phyloP scores from a whole-genome alignment of 1,139 yeast species.

The Arxiozyma heterogenica region DNA sequence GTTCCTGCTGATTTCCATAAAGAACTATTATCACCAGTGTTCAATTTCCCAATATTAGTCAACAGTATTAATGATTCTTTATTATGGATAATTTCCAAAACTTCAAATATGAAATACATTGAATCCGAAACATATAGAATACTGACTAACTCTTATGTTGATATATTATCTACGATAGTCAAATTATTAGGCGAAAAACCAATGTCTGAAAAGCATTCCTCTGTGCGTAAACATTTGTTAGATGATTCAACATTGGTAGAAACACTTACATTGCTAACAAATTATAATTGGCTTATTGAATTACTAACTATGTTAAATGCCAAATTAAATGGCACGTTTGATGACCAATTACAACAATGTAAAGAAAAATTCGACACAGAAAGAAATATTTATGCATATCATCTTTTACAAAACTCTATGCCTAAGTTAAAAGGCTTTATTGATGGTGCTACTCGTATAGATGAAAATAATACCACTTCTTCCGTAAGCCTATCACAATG shows the following conservation, averaged over 20 bases:
- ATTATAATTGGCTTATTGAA: constrained; percentile 50
- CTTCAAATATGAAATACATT: constrained; percentile 8
- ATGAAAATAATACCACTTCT: constrained; percentile 29
- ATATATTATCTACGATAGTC: constrained; percentile 15
- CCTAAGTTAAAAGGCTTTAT: constrained; percentile 63
- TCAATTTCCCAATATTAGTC: constrained; percentile 40
- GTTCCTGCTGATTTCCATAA: constrained; percentile 36
- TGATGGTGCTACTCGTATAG: constrained; percentile 46
- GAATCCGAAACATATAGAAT: constrained; percentile 10
- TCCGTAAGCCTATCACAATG: constrained; percentile 47
- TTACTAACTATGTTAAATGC: constrained; percentile 29
- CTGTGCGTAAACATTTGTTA: neutral
- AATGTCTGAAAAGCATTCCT: neutral
- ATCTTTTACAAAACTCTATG: constrained; percentile 46
- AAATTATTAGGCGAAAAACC: constrained; percentile 12
- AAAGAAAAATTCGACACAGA: constrained; percentile 37
- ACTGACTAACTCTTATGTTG: constrained; percentile 15
- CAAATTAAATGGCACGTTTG: constrained; percentile 16
- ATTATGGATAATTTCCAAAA: neutral
- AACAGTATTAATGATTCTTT: constrained; percentile 30
- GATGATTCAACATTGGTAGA: constrained; percentile 11
- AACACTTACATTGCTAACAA: constrained; percentile 47
- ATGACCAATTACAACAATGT: constrained; percentile 28
- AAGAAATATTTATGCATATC: constrained; percentile 38
- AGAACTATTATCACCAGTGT: constrained; percentile 37